A percentile compares a stretch with the other conserved stretches of the same genome.
phyloP scores from a whole-genome alignment of 2,329 filamentous ascomycete genomes.

The Penicillium sp. region DNA sequence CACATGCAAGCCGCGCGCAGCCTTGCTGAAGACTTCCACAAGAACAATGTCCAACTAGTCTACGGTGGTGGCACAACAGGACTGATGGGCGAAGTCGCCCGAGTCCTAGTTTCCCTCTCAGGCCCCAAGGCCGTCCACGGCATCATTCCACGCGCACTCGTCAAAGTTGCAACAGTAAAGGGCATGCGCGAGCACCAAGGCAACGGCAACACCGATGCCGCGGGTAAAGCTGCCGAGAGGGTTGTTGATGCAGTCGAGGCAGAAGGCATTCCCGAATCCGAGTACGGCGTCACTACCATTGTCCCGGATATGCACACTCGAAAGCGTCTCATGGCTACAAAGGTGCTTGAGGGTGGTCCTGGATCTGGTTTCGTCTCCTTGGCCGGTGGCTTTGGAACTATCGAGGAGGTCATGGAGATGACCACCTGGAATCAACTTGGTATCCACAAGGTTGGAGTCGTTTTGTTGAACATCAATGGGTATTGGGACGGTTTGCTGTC shows the following conservation, averaged over 20 bases:
- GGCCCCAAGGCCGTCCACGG: conserved; percentile 85
- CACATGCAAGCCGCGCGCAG: conserved; percentile 78
- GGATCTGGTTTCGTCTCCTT: conserved; percentile 89
- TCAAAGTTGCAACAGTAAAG: conserved; percentile 64
- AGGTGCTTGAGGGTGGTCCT: conserved; percentile 77
- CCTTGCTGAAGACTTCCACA: conserved; percentile 73
- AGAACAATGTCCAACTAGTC: conserved; percentile 77
- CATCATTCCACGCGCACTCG: conserved; percentile 85
- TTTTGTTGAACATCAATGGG: conserved; percentile 82
- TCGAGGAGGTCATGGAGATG: conserved; percentile 96
- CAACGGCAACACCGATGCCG: conserved; percentile 53
- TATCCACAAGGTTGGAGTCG: conserved; percentile 79
- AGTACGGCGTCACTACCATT: conserved; percentile 81
- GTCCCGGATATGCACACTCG: conserved; percentile 96
- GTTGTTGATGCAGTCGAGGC: conserved; percentile 51
- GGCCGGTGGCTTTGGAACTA: conserved; percentile 86
- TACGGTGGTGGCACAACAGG: conserved; percentile 95
- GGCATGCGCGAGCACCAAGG: conserved; percentile 31
- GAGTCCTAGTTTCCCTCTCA: conserved; percentile 78
- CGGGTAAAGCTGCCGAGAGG: conserved; percentile 54
- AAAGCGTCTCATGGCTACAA: conserved; percentile 89
- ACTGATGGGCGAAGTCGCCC: conserved; percentile 92
- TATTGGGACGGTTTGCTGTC: conserved; percentile 87
- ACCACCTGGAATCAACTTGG: conserved; percentile 94
- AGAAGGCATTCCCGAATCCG: conserved; percentile 36